These are phyloP conservation scores for Dioszegia aurantiaca DNA, from an alignment of 768 basidiomycete genomes.

Conservation along the genomic window DNA sequence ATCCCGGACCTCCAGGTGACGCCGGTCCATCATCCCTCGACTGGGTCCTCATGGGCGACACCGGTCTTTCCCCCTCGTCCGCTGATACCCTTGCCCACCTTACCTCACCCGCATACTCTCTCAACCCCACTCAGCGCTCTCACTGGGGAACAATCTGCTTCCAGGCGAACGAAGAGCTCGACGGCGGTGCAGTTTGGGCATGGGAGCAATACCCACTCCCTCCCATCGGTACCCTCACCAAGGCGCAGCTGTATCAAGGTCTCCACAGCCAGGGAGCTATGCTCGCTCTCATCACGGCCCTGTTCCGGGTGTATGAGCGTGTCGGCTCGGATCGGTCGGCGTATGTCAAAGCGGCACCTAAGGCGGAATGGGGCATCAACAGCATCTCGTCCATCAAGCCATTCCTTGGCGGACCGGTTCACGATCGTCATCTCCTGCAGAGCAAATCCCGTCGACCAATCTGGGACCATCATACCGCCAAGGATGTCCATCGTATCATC, in stretches of 20 bases:
- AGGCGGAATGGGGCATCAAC: slow-evolving; percentile 21
- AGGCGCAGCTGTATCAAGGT: slow-evolving; percentile 41
- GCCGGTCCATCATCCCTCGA: slow-evolving; percentile 48
- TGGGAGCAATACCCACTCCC: slow-evolving; percentile 45
- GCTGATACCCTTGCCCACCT: slow-evolving; percentile 24
- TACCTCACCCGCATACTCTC: slow-evolving; percentile 6
- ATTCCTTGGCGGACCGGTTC: slow-evolving; percentile 31
- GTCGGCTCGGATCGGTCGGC: not conserved
- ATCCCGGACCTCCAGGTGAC: slow-evolving; percentile 48
- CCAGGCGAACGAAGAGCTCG: slow-evolving; percentile 46
- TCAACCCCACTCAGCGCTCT: slow-evolving; percentile 19
- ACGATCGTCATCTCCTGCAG: slow-evolving; percentile 38
- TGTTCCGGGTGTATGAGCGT: slow-evolving; percentile 30
- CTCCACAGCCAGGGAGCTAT: slow-evolving; percentile 34
- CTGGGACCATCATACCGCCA: slow-evolving; percentile 29
- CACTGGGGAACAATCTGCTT: slow-evolving; percentile 46
- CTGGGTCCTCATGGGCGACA: slow-evolving; percentile 43
- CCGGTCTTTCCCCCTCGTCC: slow-evolving; percentile 27
- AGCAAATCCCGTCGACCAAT: slow-evolving; percentile 28
- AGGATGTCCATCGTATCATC: slow-evolving; percentile 30
- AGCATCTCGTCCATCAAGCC: slow-evolving; percentile 16
- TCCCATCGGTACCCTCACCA: slow-evolving; percentile 30
- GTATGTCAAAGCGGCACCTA: slow-evolving; percentile 5
- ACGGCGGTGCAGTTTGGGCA: slow-evolving; percentile 46
- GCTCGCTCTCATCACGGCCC: slow-evolving; percentile 30